phyloP scores from a whole-genome alignment of 164 flowering plant species.

The Buxus sempervirens region DNA sequence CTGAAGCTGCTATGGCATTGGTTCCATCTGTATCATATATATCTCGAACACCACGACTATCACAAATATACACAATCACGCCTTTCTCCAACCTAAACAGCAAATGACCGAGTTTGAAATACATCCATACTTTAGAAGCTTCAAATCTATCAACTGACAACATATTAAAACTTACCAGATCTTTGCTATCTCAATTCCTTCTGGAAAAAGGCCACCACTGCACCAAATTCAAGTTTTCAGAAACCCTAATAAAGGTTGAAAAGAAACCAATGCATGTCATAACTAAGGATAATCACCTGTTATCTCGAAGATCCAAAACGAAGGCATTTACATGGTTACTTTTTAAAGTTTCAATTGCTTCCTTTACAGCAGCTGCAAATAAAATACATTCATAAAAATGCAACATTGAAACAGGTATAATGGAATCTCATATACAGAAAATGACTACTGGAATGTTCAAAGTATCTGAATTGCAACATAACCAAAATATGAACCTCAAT shows the following conservation, averaged over 20 bases:
- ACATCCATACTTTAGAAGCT: neutral
- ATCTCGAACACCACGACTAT: constrained; percentile 91
- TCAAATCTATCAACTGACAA: neutral
- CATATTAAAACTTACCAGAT: constrained; percentile 63
- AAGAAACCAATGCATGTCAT: constrained; percentile 9
- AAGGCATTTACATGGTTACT: constrained; percentile 74
- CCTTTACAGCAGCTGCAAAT: constrained; percentile 76
- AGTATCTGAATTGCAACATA: neutral
- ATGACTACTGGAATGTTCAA: neutral
- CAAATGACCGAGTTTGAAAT: neutral
- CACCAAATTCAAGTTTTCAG: constrained; percentile 43
- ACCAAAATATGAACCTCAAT: neutral
- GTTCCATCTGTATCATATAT: constrained; percentile 95
- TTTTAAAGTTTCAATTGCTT: constrained; percentile 77
- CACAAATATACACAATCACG: constrained; percentile 93
- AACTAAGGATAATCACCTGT: constrained; percentile 53
- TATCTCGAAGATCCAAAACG: constrained; percentile 96
- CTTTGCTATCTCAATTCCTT: constrained; percentile 97
- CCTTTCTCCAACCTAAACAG: constrained; percentile 87
- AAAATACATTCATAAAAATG: neutral
- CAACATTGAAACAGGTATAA: neutral
- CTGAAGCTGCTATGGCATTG: constrained; percentile 73
- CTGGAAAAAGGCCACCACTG: constrained; percentile 99
- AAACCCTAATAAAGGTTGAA: constrained; percentile 15
- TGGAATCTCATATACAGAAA: neutral